Evolutionary conservation across 306 rosid genomes (phyloP), one percentile per base, ranked within the genome.

Genomic region (Boehmeria nivea): DNA sequence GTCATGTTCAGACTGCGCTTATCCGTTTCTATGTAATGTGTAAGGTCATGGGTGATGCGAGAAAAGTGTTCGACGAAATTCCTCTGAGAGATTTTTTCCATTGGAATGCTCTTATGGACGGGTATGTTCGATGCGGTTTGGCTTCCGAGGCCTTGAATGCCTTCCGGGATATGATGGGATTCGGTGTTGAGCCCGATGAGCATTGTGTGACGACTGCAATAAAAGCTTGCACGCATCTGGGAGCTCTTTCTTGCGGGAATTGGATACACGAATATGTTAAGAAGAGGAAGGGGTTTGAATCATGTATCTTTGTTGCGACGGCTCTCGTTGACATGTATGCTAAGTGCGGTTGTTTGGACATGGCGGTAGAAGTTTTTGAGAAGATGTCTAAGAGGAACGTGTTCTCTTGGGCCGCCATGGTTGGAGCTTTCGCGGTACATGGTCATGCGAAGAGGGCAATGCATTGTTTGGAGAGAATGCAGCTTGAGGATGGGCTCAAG

Each of bases 351-450:
- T 68, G 63, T 24, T 24, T 73, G 37, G 71, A 60, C 40, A 51
- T 73, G 67, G 79, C 83, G 6, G 65, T 68, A 47, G 73, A 69
- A 46, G 76, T 47, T 12, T 77, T 77, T 20, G 70, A 56, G 57
- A 54, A 59, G 21, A 72, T 77, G 76, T 15, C 65, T 36, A 61
- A 46, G 31, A 64, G 71, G 61, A 77, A 69, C 37, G 70, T 46
- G 37, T 64, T 68, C 51, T 72, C 79, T 36, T 77, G 74, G 83
- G 73, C 79, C 3, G 83, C 83, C 38, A 57, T 78, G 57, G 57
- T 73, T 26, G 74, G 73, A 39, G 79, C 73, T 0, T 66, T 65
- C 63, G 79, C 74, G 7, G 64, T 45, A 8, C 73, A 65, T 25
- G 77, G 83, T 10, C 31, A 66, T 25, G 76, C 71, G 0, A 31